Evolutionary conservation across 2,329 filamentous ascomycete genomes (phyloP).

Genomic region (Colletotrichum trifolii): DNA sequence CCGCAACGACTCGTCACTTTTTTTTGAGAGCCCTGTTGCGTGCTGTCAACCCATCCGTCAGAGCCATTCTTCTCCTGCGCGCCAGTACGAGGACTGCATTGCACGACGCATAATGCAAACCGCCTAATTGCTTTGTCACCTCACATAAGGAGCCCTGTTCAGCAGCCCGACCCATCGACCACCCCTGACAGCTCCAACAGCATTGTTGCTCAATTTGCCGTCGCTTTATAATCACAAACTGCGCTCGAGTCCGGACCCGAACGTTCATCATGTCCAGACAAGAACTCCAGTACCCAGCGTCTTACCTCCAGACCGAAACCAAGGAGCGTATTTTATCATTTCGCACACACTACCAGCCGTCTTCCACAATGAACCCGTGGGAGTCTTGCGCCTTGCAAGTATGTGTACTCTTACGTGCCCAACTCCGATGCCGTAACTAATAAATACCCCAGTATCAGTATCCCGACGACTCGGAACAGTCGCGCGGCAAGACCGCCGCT

Average conservation of each 20-base stretch:
- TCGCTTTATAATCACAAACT: constrained; percentile 24
- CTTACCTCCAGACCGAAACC: constrained; percentile 16
- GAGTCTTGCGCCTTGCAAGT: constrained; percentile 50
- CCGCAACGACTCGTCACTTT: constrained; percentile 22
- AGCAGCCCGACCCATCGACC: background rate
- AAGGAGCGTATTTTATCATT: constrained; percentile 24
- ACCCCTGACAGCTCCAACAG: constrained; percentile 8
- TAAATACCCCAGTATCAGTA: constrained; percentile 40
- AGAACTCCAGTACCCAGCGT: constrained; percentile 15
- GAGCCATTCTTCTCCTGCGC: background rate
- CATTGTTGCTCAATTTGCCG: background rate
- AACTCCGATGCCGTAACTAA: constrained; percentile 1
- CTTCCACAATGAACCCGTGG: constrained; percentile 47
- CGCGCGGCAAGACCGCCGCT: constrained; percentile 29
- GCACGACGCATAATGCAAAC: constrained; percentile 26
- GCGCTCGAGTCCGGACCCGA: background rate
- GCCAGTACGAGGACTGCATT: constrained; percentile 15
- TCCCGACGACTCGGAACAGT: constrained; percentile 38
- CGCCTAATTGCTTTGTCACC: constrained; percentile 21
- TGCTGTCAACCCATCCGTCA: background rate
- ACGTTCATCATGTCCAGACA: constrained; percentile 20
- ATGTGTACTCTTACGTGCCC: background rate
- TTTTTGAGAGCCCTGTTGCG: background rate
- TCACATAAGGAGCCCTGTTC: background rate
- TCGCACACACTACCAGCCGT: constrained; percentile 22